phyloP scores from a whole-genome alignment of 129 eudicot species.

The Cynara cardunculus region DNA sequence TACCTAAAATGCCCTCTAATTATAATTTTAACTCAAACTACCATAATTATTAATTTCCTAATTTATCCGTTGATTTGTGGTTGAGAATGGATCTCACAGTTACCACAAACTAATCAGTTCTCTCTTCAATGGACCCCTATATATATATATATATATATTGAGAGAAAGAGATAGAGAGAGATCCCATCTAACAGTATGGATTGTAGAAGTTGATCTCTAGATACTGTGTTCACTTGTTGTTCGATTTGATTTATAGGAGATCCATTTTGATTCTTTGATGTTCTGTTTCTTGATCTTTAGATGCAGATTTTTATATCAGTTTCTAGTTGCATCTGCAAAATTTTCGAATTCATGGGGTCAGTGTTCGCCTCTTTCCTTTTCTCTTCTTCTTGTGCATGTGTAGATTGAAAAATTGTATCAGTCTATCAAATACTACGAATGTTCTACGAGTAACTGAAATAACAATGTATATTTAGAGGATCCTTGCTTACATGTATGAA shows the following conservation, averaged over 20 bases:
- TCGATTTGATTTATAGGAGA: conserved; percentile 16
- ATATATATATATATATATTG: too few relatives aligned
- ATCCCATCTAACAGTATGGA: too few relatives aligned
- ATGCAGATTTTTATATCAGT: conserved; percentile 39
- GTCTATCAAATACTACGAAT: not conserved
- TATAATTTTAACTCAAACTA: too few relatives aligned
- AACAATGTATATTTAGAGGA: not conserved
- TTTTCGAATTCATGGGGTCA: conserved; percentile 37
- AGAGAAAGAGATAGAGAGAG: too few relatives aligned
- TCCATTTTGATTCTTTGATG: conserved; percentile 21
- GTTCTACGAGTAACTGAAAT: not conserved
- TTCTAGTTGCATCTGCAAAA: conserved; percentile 24
- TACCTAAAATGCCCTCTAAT: too few relatives aligned
- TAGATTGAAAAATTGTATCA: not conserved
- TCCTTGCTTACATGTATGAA: not conserved
- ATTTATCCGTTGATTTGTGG: too few relatives aligned
- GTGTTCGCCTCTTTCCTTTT: conserved; percentile 25
- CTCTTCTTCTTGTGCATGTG: not conserved
- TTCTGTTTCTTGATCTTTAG: conserved; percentile 10
- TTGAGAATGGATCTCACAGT: too few relatives aligned
- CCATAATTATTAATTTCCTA: too few relatives aligned
- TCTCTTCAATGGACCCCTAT: too few relatives aligned
- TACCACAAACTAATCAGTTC: too few relatives aligned
- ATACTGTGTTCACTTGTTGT: conserved; percentile 17
- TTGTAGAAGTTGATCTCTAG: too few relatives aligned